phyloP scores from a whole-genome alignment of 345 rosid genomes.

The Dimocarpus longan region DNA sequence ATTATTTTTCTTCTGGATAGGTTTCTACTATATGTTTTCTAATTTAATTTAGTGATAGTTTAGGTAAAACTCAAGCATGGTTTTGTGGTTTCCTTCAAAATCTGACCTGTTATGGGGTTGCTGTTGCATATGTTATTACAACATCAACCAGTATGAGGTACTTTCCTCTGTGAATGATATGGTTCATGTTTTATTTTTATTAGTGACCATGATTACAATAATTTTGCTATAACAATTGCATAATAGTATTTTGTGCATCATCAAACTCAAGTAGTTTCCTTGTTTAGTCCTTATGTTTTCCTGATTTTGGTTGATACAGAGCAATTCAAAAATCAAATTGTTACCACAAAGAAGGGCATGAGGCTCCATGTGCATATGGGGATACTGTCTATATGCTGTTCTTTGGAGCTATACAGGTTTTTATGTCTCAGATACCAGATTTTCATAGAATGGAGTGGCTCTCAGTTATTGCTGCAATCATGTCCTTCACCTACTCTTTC shows the following conservation, averaged over 20 bases:
- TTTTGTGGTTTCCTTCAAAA: constrained; percentile 64
- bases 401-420: constrained; percentile 44
- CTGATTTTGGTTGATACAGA: constrained; percentile 24
- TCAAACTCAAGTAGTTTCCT: no score
- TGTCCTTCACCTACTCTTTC: constrained; percentile 52
- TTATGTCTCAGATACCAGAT: constrained; percentile 48
- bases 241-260: no score
- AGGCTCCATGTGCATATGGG: constrained; percentile 39
- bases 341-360: constrained; percentile 52
- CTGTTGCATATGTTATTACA: constrained; percentile 64
- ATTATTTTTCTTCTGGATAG: not conserved
- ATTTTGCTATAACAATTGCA: no score
- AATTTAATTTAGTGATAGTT: constrained; percentile 28
- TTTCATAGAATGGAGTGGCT: constrained; percentile 51
- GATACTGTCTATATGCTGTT: constrained; percentile 34
- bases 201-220: no score
- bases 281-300: no score
- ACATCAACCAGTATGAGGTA: constrained; percentile 69
- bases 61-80: constrained; percentile 51
- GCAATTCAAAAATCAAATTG: constrained; percentile 52
- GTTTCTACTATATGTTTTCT: constrained; percentile 11
- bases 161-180: constrained; percentile 15
- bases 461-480: constrained; percentile 44
- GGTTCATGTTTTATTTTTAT: not conserved
- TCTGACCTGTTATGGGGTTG: constrained; percentile 45